Evolutionary conservation across 2,329 filamentous ascomycete species (phyloP), one percentile per base, ranked within the genome.

Genomic region (Colletotrichum sp.): DNA sequence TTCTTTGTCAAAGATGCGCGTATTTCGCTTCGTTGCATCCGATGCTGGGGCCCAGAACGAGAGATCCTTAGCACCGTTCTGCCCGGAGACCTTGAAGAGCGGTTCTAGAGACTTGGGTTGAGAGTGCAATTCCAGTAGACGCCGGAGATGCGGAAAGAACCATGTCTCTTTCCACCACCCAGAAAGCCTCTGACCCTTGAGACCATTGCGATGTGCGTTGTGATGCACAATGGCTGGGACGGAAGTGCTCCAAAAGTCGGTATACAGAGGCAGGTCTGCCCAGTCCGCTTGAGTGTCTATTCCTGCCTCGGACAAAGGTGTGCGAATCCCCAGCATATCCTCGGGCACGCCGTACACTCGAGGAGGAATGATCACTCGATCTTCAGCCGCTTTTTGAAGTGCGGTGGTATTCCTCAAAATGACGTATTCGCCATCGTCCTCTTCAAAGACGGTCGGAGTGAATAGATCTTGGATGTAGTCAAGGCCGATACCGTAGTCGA

Each of bases 401-500:
- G 74, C 71, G 5, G 69, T 30, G 4, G 36, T 24, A 18, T 82
- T 73, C 5, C 77, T 68, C 5, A 81, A 60, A 3, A 75, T 38
- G 15, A 82, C 71, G 34, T 82, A 82, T 24, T 78, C 77, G 16
- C 81, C 80, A 57, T 81, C 79, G 1, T 76, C 67, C 34, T 82
- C 81, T 10, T 80, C 80, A 64, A 82, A 81, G 21, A 81, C 80
- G 6, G 81, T 82, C 7, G 81, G 80, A 13, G 79, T 79, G 71
- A 81, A 82, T 2, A 82, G 78, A 55, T 82, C 80, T 64, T 82
- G 81, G 10, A 76, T 36, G 32, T 82, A 82, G 57, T 82, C 81
- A 34, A 82, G 70, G 6, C 81, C 81, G 21, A 82, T 52, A n/a
- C 79, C 77, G 48, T 81, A 82, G 65, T 82, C 81, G 26, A 79